Evolutionary conservation across 2,329 filamentous ascomycete species (phyloP), one percentile per base, ranked within the genome.

Genomic region (Fusarium sublunatum): DNA sequence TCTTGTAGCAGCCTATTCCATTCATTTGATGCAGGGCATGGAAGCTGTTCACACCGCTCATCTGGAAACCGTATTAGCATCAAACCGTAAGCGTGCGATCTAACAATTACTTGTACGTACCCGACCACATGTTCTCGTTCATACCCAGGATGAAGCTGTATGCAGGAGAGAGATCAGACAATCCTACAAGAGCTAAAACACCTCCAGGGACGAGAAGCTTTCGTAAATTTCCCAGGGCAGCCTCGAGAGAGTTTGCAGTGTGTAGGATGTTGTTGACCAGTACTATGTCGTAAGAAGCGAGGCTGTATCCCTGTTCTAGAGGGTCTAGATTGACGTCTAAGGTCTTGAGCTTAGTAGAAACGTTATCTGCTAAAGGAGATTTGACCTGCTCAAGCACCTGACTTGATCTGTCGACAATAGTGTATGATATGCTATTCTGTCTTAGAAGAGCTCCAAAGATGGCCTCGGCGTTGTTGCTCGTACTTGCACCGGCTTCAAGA

Each of bases 121-220:
- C 53, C 19, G 61, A 24, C 57, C 57, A 65, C 34, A 48, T 45
- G 13, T 56, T 58, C 10, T 58, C 57, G 2, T 62, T 54, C 38
- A 58, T 36, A 0, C 61, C 57, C 1, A 65, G 39, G 6, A 65
- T 63, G 1, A 65, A 40, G 1, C 35, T 42, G 24, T 65, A 65
- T 0, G 57, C 46, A 0, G 61, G 61, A 0, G 61, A 65, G 3
- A 65, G 32, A n/a, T 65, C 42, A 1, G 61, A 62, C 0, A 65
- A 1, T 4, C 61, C 61, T 1, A 54, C 15, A 4, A 65, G 6
- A 2, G 44, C 41, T 0, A 65, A 12, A 6, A 25, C 19, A 2
- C 61, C 61, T 0, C 61, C 61, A 0, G 61, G 47, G 0, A 44
- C 24, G 2, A 65, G n/a, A 2, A 65, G 52, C 11, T 42, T 48